Evolutionary conservation across 176 grass and related monocot genomes (phyloP).

Genomic region (Bolboschoenus planiculmis): DNA sequence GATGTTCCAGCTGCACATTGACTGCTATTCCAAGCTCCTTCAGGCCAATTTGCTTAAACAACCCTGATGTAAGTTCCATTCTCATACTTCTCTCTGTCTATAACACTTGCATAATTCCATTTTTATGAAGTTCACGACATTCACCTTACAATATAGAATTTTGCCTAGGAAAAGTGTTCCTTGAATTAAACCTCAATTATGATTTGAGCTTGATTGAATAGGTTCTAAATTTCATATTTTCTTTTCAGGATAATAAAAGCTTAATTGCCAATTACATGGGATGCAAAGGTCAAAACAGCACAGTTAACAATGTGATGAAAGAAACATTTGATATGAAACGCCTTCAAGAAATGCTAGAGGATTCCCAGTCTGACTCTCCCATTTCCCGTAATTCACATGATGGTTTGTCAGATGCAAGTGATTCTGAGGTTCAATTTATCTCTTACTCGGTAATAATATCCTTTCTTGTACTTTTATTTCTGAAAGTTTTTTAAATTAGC

Average conservation of each 20-base stretch:
- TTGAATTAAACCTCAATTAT: constrained; percentile 5
- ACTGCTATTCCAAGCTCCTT: constrained; percentile 4
- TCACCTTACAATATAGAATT: neutral
- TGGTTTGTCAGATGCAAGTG: constrained; percentile 50
- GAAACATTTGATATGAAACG: constrained; percentile 70
- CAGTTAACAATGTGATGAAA: constrained; percentile 53
- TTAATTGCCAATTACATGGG: constrained; percentile 19
- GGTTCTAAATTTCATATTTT: constrained; percentile 35
- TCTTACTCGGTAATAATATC: neutral
- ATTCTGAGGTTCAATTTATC: constrained; percentile 45
- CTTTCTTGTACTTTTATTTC: neutral
- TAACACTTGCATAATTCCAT: neutral
- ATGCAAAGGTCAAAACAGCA: constrained; percentile 26
- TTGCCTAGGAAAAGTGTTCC: neutral
- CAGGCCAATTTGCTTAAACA: neutral
- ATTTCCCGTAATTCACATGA: constrained; percentile 68
- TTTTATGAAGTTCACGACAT: neutral
- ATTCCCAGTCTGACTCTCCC: constrained; percentile 65
- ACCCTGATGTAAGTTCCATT: neutral
- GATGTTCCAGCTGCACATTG: constrained; percentile 7
- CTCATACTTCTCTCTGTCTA: neutral
- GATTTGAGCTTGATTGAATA: constrained; percentile 18
- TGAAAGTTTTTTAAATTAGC: neutral
- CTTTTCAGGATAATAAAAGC: constrained; percentile 25
- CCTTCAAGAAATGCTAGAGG: constrained; percentile 93